Conservation (phyloP, 2,329 filamentous ascomycete species). For the Huntiella decipiens region DNA sequence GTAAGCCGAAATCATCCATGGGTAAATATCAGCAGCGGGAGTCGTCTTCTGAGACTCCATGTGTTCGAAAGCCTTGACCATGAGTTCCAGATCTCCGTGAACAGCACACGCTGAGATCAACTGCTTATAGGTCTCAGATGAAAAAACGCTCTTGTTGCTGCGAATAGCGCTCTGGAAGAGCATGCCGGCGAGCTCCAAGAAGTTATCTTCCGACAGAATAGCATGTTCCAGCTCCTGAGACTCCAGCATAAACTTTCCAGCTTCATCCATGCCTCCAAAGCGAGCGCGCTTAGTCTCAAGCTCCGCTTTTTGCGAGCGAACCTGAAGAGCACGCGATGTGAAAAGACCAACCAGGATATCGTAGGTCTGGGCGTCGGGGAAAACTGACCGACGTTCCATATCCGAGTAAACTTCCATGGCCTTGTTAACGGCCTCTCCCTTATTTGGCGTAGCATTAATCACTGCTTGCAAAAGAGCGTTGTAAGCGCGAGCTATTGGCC, state of each 20-base stretch:
- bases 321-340: slow-evolving; percentile 61
- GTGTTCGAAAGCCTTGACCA: slow-evolving; percentile 79
- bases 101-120: slow-evolving; percentile 77
- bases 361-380: slow-evolving; percentile 71
- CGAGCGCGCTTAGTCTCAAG: slow-evolving; percentile 69
- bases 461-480: slow-evolving; percentile 75
- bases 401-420: slow-evolving; percentile 89
- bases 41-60: slow-evolving; percentile 64
- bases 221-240: slow-evolving; percentile 77
- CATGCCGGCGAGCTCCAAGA: slow-evolving; percentile 66
- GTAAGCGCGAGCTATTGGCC: slow-evolving; percentile 72
- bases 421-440: slow-evolving; percentile 72
- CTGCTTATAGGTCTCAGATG: slow-evolving; percentile 65
- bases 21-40: slow-evolving; percentile 67
- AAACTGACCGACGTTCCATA: slow-evolving; percentile 74
- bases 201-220: slow-evolving; percentile 72
- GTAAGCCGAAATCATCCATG: slow-evolving; percentile 89
- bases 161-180: slow-evolving; percentile 62
- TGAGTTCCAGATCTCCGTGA: slow-evolving; percentile 62
- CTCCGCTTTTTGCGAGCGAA: slow-evolving; percentile 48
- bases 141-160: slow-evolving; percentile 45
- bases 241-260: slow-evolving; percentile 70
- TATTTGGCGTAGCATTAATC: slow-evolving; percentile 60
- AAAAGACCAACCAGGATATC: slow-evolving; percentile 71
- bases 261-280: slow-evolving; percentile 69